Evolutionary conservation across 345 rosid species (phyloP), one percentile per base, ranked within the genome.

Genomic region (Arabidopsis arenosa): DNA sequence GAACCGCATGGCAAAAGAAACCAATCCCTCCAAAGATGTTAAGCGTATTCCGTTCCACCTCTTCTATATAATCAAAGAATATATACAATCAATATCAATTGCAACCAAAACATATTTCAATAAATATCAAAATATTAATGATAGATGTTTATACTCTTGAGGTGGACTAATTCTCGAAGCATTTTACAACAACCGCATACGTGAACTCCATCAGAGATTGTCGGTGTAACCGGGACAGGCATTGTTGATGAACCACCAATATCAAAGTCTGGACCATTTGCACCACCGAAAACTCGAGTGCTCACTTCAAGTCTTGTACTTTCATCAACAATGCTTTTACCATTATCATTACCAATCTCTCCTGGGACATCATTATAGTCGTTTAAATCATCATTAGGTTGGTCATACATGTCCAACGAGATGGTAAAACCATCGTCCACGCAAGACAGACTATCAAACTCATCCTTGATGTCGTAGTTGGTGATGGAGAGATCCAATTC

Each of bases 1-100:
- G 63, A 33, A 68, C 1, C 11, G 63, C 79, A 68, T 76, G 79
- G 67, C 79, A 76, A 12, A 76, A 10, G 14, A 10, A 68, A 0
- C 64, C 79, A n/a, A 43, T 53, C 9, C 73, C 79, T 58, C 79
- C 79, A 4, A 15, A 26, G 3, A 75, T 37, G 9, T 41, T 40
- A 2, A 75, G 62, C 6, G 9, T 48, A 21, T 13, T 39, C 26
- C 0, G 4, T 32, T 67, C 73, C 0, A 0, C 23, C 0, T 0
- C 23, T 4, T 65, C 72, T 74, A 9, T 17, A 30, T 15, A 11
- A 51, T 53, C 55, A 64, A 36, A 35, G 0, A 23, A 49, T 48
- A 47, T 14, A 49, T 3, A 2, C 11, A 8, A 49, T 49, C 4
- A 45, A 39, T 2, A 4, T 3, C 0, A 23, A 44, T 11, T 37